Evolutionary conservation across 129 eudicot species (phyloP).

Genomic region (Artemisia annua): DNA sequence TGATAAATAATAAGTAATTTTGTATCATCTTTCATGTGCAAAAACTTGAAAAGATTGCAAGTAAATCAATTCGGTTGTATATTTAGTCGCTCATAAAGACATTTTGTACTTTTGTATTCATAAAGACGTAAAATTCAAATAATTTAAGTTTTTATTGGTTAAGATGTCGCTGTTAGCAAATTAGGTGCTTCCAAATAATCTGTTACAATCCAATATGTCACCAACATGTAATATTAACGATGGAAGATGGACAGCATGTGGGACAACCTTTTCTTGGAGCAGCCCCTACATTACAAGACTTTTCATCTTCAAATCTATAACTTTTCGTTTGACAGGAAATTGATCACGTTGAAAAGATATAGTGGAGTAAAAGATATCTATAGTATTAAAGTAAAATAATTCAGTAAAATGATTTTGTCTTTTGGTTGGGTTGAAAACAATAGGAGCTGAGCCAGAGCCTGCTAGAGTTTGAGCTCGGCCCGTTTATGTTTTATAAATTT

Average conservation of each 20-base stretch:
- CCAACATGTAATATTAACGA: constrained; percentile 10
- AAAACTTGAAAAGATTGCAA: constrained; percentile 17
- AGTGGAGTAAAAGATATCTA: background rate
- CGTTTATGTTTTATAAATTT: no score
- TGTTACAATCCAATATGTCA: constrained; percentile 16
- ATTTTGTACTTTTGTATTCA: constrained; percentile 23
- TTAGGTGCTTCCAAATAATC: background rate
- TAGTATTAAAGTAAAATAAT: no score
- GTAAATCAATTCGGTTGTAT: constrained; percentile 24
- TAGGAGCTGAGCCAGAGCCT: no score
- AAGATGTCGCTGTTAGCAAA: background rate
- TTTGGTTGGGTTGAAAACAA: no score
- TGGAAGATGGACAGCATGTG: constrained; percentile 13
- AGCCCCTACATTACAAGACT: constrained; percentile 6
- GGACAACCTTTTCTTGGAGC: constrained; percentile 4
- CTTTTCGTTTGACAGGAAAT: background rate
- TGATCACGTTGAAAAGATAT: background rate
- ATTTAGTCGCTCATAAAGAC: constrained; percentile 21
- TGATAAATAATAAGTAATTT: constrained; percentile 25
- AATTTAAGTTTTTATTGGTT: constrained; percentile 10
- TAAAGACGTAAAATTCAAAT: constrained; percentile 22
- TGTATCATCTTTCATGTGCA: constrained; percentile 31
- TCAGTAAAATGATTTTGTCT: no score
- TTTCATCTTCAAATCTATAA: background rate
- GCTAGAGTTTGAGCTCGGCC: no score